Conservation (phyloP, 2,329 filamentous ascomycete species). For the Fusarium buxicola region DNA sequence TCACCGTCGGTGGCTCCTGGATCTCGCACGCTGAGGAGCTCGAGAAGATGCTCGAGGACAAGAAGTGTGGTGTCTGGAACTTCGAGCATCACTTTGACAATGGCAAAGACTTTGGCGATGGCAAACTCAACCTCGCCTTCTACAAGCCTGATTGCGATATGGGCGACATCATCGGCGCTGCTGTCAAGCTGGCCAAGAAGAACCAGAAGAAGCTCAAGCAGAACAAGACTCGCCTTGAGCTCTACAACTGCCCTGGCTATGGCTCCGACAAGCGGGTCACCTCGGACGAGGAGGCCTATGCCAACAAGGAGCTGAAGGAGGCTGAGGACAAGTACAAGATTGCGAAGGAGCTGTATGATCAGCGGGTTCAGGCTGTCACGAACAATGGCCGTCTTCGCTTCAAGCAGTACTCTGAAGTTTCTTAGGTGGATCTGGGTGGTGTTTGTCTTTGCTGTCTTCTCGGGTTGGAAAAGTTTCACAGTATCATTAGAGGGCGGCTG, state of each 20-base stretch:
- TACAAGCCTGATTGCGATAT: conserved; percentile 10
- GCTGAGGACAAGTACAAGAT: neutral
- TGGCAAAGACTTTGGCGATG: conserved; percentile 30
- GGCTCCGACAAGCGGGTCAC: neutral
- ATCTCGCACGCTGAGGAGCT: conserved; percentile 1
- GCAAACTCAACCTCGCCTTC: conserved; percentile 15
- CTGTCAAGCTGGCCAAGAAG: conserved; percentile 1
- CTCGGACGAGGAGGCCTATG: neutral
- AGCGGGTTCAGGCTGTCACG: neutral
- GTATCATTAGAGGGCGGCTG: too few species aligned
- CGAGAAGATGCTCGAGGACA: conserved; percentile 1
- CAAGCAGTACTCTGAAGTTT: neutral
- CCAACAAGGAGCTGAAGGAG: neutral
- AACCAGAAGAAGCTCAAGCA: neutral
- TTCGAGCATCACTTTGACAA: conserved; percentile 33
- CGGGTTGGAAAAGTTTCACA: neutral
- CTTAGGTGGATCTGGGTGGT: neutral
- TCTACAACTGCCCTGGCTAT: conserved; percentile 23
- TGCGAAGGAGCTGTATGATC: neutral
- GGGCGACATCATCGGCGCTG: conserved; percentile 3
- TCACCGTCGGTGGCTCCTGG: conserved; percentile 33
- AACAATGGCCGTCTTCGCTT: neutral
- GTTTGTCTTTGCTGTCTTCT: neutral
- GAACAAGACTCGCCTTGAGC: conserved; percentile 8
- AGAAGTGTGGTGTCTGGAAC: conserved; percentile 4